Conservation (phyloP, 202 grass and related monocot species). For the Musa balbisiana region DNA sequence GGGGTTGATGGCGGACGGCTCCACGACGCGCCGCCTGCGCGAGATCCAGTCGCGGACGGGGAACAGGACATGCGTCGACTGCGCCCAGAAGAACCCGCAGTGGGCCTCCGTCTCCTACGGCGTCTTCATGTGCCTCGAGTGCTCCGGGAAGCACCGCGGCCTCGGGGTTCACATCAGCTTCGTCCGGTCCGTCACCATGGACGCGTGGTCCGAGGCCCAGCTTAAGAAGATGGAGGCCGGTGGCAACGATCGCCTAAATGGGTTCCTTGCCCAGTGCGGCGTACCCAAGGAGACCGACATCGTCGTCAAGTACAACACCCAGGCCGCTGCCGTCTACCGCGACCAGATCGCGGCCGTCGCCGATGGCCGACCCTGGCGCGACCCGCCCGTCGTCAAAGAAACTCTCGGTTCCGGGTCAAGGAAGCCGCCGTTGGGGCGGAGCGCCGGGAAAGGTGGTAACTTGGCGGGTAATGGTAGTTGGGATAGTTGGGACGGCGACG, state of each 20-base stretch:
- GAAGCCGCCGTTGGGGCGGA: constrained; percentile 46
- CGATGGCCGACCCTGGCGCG: constrained; percentile 62
- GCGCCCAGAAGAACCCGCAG: constrained; percentile 88
- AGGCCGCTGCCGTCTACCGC: constrained; percentile 63
- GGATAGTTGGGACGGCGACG: constrained; percentile 80
- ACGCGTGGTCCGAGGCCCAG: constrained; percentile 92
- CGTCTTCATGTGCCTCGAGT: constrained; percentile 98
- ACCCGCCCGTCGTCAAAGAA: constrained; percentile 71
- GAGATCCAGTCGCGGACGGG: constrained; percentile 64
- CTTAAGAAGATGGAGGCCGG: constrained; percentile 95
- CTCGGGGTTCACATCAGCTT: constrained; percentile 99
- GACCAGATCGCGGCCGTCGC: constrained; percentile 70
- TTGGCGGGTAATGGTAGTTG: constrained; percentile 35
- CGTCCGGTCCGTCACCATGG: constrained; percentile 97
- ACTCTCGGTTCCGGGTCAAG: constrained; percentile 50
- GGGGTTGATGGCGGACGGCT: constrained; percentile 36
- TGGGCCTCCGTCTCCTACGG: constrained; percentile 96
- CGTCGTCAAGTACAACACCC: constrained; percentile 87
- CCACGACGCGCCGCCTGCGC: constrained; percentile 67
- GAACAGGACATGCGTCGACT: constrained; percentile 96
- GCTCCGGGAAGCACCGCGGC: constrained; percentile 98
- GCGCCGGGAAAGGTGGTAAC: constrained; percentile 15
- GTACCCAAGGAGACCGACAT: constrained; percentile 73
- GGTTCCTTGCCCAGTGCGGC: constrained; percentile 65
- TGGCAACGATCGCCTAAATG: constrained; percentile 88